A percentile compares a stretch with the other conserved stretches of the same genome.
These are phyloP conservation scores for Paecilomyces dactylethromorphus DNA, from an alignment of 2,329 filamentous ascomycete species.

Conservation along the genomic window DNA sequence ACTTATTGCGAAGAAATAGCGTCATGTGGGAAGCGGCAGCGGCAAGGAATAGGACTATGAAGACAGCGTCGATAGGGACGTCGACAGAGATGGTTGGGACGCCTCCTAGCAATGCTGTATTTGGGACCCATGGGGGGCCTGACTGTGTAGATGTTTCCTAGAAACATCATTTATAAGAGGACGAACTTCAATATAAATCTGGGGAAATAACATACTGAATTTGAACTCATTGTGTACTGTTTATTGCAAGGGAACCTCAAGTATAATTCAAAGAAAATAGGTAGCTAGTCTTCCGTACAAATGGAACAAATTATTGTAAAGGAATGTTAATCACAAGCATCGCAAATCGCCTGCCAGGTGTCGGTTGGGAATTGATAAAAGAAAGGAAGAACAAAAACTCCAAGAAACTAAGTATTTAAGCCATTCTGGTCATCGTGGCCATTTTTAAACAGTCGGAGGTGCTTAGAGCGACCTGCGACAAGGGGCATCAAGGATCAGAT, in stretches of 20 bases:
- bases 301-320: neutral
- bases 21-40: slow-evolving; percentile 40
- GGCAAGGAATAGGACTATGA: slow-evolving; percentile 46
- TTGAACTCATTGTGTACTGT: neutral
- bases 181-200: neutral
- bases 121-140: slow-evolving; percentile 24
- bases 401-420: too few species aligned
- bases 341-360: neutral
- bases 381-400: neutral
- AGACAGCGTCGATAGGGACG: slow-evolving; percentile 57
- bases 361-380: neutral
- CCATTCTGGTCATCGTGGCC: neutral
- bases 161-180: neutral
- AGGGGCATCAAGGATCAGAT: too few species aligned
- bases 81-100: slow-evolving; percentile 53
- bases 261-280: neutral
- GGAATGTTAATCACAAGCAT: neutral
- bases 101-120: slow-evolving; percentile 31
- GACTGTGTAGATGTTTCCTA: neutral
- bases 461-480: neutral
- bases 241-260: neutral
- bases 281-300: neutral
- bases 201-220: neutral
- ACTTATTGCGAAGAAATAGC: slow-evolving; percentile 37
- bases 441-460: neutral